These are phyloP conservation scores for Wickerhamomyces rabaulensis DNA, from an alignment of 805 yeast species.

Conservation along the genomic window DNA sequence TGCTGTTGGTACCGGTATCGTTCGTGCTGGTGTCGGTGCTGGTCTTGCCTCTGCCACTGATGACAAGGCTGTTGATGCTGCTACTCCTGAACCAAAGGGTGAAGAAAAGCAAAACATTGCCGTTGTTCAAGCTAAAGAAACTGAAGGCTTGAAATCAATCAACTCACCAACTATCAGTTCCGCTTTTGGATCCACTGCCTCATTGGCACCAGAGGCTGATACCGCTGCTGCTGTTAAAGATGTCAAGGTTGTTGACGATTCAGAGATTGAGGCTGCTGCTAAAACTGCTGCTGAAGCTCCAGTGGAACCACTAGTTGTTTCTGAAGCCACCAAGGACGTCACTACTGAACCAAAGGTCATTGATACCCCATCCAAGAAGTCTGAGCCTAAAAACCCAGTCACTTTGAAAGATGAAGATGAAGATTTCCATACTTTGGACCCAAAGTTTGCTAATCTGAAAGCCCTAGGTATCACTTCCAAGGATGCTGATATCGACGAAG, in stretches of 20 bases:
- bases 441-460: conserved; percentile 14
- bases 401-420: conserved; percentile 4
- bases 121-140: neutral
- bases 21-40: neutral
- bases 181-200: neutral
- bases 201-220: neutral
- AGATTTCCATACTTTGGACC: conserved; percentile 16
- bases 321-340: neutral
- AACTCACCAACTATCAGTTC: neutral
- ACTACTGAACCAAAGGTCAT: neutral
- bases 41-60: neutral
- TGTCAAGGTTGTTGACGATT: neutral
- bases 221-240: neutral
- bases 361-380: neutral
- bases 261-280: neutral
- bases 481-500: conserved; percentile 5
- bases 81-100: neutral
- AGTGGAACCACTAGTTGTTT: neutral
- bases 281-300: conserved; percentile 1
- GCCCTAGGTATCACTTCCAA: neutral
- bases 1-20: neutral
- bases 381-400: conserved; percentile 2
- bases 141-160: neutral
- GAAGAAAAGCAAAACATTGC: neutral
- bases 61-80: neutral